Percentiles rank a stretch among this genome's conserved stretches.
Evolutionary conservation across 2,329 filamentous ascomycete genomes (phyloP).

Genomic region (Alternaria novae-zelandiae): DNA sequence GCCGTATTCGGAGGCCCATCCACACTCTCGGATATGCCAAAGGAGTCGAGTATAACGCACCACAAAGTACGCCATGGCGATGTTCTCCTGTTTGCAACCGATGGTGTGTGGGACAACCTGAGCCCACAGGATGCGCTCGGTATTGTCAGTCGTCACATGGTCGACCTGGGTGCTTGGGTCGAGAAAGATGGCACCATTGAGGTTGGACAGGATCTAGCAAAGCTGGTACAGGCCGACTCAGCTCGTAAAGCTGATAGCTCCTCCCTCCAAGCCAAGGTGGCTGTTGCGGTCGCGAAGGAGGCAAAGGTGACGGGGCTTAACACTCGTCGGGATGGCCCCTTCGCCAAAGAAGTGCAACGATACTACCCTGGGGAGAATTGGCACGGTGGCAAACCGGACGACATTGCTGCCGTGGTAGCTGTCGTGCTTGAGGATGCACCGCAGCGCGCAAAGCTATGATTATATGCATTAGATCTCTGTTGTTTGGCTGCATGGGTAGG

Average conservation of each 20-base stretch:
- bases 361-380: conserved; percentile 86
- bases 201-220: conserved; percentile 66
- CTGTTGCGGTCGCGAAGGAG: conserved; percentile 77
- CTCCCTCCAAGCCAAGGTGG: conserved; percentile 78
- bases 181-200: conserved; percentile 55
- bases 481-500: conserved; percentile 33
- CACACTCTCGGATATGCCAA: conserved; percentile 81
- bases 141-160: conserved; percentile 80
- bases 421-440: conserved; percentile 40
- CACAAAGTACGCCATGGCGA: conserved; percentile 86
- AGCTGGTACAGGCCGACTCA: conserved; percentile 60
- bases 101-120: conserved; percentile 95
- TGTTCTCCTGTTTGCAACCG: conserved; percentile 90
- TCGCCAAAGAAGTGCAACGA: conserved; percentile 91
- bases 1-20: conserved; percentile 74
- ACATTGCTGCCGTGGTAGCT: conserved; percentile 86
- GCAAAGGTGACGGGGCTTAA: conserved; percentile 87
- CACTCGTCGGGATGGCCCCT: conserved; percentile 83
- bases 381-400: conserved; percentile 92
- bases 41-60: conserved; percentile 80
- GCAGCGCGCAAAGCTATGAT: conserved; percentile 20
- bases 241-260: conserved; percentile 48
- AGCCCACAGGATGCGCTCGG: conserved; percentile 87
- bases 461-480: conserved; percentile 23
- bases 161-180: conserved; percentile 75